These are phyloP conservation scores for Suillus hirtellus DNA, from an alignment of 768 basidiomycete species.

Conservation along the genomic window DNA sequence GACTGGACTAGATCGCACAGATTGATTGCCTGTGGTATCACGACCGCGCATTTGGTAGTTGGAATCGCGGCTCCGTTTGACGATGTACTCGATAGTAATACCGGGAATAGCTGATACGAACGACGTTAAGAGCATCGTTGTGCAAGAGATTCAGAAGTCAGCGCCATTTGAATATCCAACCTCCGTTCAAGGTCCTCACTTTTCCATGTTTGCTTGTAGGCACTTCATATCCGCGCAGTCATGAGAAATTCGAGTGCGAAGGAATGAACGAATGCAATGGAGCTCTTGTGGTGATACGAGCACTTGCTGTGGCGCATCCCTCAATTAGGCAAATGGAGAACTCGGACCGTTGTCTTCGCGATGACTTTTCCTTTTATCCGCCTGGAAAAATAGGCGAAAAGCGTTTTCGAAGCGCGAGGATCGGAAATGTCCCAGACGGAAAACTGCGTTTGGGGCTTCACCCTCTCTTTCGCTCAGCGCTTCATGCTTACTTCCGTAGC, in stretches of 20 bases:
- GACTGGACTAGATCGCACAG: background rate
- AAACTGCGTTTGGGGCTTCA: background rate
- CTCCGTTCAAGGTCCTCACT: background rate
- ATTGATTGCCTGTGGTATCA: background rate
- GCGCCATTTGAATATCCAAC: background rate
- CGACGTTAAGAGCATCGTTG: background rate
- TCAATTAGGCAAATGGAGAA: background rate
- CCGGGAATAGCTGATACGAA: background rate
- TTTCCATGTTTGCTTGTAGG: background rate
- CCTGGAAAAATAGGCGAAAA: background rate
- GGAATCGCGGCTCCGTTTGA: background rate
- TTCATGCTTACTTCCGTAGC: background rate
- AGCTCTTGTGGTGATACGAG: too few relatives aligned
- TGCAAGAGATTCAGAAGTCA: background rate
- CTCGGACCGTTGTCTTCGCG: slow-evolving; percentile 6
- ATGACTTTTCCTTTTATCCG: background rate
- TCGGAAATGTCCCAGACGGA: background rate
- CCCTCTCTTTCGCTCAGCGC: background rate
- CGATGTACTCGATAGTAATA: background rate
- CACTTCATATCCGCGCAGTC: slow-evolving; percentile 6
- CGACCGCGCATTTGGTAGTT: background rate
- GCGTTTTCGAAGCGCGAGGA: background rate
- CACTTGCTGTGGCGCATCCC: too few relatives aligned
- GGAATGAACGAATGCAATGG: background rate
- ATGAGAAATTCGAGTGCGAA: background rate